Evolutionary conservation across 768 basidiomycete genomes (phyloP).

Genomic region (Hydnomerulius pinastri): DNA sequence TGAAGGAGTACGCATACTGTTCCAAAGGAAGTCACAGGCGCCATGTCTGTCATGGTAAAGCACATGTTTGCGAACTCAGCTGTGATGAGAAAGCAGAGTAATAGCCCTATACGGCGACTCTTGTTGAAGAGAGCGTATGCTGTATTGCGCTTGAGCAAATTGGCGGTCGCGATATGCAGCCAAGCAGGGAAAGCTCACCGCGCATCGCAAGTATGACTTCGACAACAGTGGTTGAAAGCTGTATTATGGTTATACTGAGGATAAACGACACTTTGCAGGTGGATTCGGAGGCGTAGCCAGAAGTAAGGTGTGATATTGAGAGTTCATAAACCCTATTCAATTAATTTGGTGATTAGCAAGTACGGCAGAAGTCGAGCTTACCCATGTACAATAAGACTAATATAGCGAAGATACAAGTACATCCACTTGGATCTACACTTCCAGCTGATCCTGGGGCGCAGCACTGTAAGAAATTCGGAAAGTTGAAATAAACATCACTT

Average conservation of each 20-base stretch:
- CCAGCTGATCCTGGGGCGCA: constrained; percentile 7
- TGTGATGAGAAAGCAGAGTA: constrained; percentile 28
- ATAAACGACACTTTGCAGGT: constrained; percentile 20
- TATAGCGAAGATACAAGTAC: constrained; percentile 9
- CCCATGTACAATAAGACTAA: constrained; percentile 1
- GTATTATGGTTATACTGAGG: constrained; percentile 14
- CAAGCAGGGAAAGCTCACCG: constrained; percentile 10
- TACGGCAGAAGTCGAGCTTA: background rate
- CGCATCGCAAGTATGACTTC: constrained; percentile 23
- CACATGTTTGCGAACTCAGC: constrained; percentile 36
- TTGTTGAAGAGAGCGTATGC: constrained; percentile 32
- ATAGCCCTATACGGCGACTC: constrained; percentile 25
- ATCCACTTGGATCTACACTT: constrained; percentile 19
- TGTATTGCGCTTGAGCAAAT: background rate
- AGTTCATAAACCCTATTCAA: constrained; percentile 2
- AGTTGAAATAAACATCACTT: background rate
- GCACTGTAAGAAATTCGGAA: background rate
- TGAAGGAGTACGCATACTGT: constrained; percentile 2
- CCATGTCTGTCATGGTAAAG: constrained; percentile 31
- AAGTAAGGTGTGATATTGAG: constrained; percentile 8
- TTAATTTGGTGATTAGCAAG: background rate
- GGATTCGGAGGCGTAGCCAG: constrained; percentile 8
- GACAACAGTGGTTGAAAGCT: constrained; percentile 14
- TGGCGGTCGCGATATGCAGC: too few species aligned
- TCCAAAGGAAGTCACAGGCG: constrained; percentile 19